Conservation (phyloP, 1,284 basidiomycete species). For the Sanghuangporus weigelae region DNA sequence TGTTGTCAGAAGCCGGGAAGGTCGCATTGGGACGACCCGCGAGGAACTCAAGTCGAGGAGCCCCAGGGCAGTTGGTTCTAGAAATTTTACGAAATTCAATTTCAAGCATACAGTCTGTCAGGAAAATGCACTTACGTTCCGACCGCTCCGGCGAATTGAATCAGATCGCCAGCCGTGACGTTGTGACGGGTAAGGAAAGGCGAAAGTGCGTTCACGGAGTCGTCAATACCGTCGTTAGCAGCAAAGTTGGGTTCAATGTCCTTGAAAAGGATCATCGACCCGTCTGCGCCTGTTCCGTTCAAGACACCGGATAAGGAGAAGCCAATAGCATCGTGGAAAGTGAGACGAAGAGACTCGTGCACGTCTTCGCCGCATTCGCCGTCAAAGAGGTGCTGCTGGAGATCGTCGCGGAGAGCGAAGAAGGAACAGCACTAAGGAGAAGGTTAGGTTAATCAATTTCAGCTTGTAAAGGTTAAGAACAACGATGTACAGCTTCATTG, state of each 20-base stretch:
- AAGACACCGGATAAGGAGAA: conserved; percentile 19
- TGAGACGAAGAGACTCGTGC: conserved; percentile 22
- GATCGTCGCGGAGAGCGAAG: conserved; percentile 20
- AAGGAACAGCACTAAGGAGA: conserved; percentile 20
- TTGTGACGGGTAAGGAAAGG: conserved; percentile 25
- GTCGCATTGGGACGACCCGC: conserved; percentile 23
- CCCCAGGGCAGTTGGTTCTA: conserved; percentile 27
- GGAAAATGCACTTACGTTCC: conserved; percentile 10
- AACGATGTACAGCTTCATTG: conserved; percentile 1
- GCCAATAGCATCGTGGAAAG: conserved; percentile 26
- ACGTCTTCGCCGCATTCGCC: conserved; percentile 20
- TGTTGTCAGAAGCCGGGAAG: conserved; percentile 22
- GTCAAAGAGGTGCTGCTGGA: conserved; percentile 20
- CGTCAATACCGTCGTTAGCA: conserved; percentile 27
- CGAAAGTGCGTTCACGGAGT: conserved; percentile 23
- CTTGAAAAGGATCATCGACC: conserved; percentile 18
- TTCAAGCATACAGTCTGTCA: background rate
- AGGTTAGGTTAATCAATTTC: background rate
- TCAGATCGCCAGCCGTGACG: conserved; percentile 27
- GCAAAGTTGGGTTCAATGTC: conserved; percentile 15
- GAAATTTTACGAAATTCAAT: background rate
- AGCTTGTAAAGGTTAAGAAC: background rate
- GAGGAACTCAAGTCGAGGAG: conserved; percentile 26
- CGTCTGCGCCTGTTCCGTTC: conserved; percentile 18
- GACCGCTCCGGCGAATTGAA: conserved; percentile 29